Conservation (phyloP, 176 grass and related monocot species). For the Typha latifolia region DNA sequence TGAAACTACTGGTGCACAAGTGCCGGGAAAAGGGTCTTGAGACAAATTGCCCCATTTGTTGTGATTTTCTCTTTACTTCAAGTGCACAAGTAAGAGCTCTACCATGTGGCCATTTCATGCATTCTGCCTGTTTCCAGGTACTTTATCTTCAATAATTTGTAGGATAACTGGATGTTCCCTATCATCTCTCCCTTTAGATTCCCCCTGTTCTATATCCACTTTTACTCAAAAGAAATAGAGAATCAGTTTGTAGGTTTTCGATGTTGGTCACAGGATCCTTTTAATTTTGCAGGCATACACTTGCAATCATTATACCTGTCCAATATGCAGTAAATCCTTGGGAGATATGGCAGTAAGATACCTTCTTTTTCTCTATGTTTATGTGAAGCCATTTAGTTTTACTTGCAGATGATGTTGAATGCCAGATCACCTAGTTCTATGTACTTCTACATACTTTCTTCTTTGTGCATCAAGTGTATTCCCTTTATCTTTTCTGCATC, state of each 20-base stretch:
- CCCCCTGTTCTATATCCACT: neutral
- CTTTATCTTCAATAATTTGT: neutral
- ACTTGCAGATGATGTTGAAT: neutral
- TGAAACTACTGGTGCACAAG: conserved; percentile 66
- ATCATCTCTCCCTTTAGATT: neutral
- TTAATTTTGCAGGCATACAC: conserved; percentile 54
- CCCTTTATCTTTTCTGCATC: too few relatives aligned
- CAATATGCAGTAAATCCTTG: conserved; percentile 82
- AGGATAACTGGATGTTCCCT: neutral
- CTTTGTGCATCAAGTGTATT: too few relatives aligned
- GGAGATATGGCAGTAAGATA: conserved; percentile 69
- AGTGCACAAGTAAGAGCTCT: conserved; percentile 65
- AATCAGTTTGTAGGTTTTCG: neutral
- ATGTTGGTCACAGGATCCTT: neutral
- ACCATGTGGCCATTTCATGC: conserved; percentile 92
- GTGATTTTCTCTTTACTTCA: conserved; percentile 74
- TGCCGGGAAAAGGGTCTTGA: conserved; percentile 77
- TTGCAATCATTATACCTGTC: conserved; percentile 82
- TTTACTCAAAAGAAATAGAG: neutral
- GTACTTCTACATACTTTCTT: too few relatives aligned
- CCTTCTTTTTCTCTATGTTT: neutral
- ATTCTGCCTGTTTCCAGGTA: conserved; percentile 91
- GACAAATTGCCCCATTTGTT: conserved; percentile 87
- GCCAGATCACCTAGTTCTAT: neutral
- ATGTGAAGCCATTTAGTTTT: neutral